Evolutionary conservation across 2,329 filamentous ascomycete species (phyloP), one percentile per base, ranked within the genome.

Genomic region (Fusarium dimerum): DNA sequence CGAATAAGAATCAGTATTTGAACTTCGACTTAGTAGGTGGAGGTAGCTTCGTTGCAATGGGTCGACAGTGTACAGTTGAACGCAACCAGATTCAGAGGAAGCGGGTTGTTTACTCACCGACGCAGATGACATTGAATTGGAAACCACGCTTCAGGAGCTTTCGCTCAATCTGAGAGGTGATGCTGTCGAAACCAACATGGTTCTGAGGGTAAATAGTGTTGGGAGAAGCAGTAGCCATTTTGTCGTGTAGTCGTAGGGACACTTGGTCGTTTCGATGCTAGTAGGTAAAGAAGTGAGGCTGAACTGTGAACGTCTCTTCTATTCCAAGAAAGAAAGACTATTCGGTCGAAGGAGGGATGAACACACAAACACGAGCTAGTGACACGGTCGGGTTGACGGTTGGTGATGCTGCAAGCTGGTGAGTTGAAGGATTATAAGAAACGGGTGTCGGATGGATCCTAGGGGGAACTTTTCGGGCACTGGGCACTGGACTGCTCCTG

Each of bases 151-250:
- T 99, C 80, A 99, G 77, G 73, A 97, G 88, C 88, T 99, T 99
- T 81, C 90, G 89, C 87, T 99, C 94, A 69, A 99, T 99, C 83
- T 99, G 94, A 66, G 88, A 92, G 68, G 94, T 99, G 83, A 99
- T 99, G 82, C 92, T 97, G 82, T 99, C 94, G 82, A 99, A 99
- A 85, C 94, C 94, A 76, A 99, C 94, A 83, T 97, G 94, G 88
- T 88, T 96, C 76, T 94, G 88, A 71, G 94, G 94, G 78, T 90
- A 94, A 73, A 88, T 85, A 70, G 85, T 85, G 69, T 84, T 78
- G 71, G 86, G 72, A 68, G 87, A 85, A 84, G 89, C 87, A 73
- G 78, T 75, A 62, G 77, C 76, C 77, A 80, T 82, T 67, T 71
- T 78, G 70, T 26, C 20, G 68, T 62, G 50, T 47, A 55, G 48